These are phyloP conservation scores for Casuarina equisetifolia DNA, from an alignment of 306 rosid species.

Conservation along the genomic window DNA sequence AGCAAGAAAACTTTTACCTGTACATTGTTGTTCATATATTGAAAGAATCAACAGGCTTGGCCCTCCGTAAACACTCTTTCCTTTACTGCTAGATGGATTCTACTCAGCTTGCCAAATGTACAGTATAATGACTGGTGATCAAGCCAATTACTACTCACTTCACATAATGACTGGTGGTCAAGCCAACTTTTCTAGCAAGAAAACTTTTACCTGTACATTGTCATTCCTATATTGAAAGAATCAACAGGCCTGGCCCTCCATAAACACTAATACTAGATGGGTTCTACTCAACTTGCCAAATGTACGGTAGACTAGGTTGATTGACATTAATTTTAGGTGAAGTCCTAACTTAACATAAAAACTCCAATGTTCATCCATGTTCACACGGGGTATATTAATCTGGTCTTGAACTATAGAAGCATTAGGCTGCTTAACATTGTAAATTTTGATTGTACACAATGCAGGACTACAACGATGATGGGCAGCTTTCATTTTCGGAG, in stretches of 20 bases:
- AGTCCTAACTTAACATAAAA: neutral
- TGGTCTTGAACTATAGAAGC: neutral
- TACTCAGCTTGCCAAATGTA: neutral
- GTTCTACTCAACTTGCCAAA: neutral
- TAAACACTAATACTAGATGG: neutral
- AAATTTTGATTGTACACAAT: slow-evolving; percentile 23
- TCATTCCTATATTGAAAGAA: neutral
- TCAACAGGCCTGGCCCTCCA: neutral
- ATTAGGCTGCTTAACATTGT: slow-evolving; percentile 3
- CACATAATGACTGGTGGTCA: neutral
- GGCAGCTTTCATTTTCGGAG: slow-evolving; percentile 76
- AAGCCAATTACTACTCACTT: no score
- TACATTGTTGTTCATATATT: neutral
- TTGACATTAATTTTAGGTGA: neutral
- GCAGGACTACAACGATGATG: slow-evolving; percentile 94
- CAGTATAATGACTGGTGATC: neutral
- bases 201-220: neutral
- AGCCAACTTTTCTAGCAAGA: no score
- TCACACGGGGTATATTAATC: neutral
- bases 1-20: neutral
- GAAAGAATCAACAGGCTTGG: neutral
- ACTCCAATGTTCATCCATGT: neutral
- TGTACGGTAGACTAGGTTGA: neutral
- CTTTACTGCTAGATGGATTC: neutral
- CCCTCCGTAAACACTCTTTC: neutral